Evolutionary conservation across 2,329 filamentous ascomycete genomes (phyloP), one percentile per base, ranked within the genome.

Genomic region (Cercospora nicotianae): DNA sequence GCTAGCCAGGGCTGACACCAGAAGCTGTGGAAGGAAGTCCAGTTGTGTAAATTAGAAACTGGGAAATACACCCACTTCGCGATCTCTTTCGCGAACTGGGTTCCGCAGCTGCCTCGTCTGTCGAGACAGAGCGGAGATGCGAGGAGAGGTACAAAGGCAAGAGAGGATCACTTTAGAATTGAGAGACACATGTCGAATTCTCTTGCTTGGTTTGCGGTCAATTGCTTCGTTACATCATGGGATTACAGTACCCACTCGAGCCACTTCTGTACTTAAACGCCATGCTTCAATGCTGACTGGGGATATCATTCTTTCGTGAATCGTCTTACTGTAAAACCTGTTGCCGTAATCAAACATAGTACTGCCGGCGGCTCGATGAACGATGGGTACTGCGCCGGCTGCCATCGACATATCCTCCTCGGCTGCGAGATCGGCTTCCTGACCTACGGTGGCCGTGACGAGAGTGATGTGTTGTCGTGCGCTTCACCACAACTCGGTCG

Each of bases 401-500:
- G 26, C 71, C 71, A 13, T 78, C 76, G 31, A 75, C 71, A 18
- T 75, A 70, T 60, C 75, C 73, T 57, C 62, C 62, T 28, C 73
- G 69, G 62, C 76, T 74, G 31, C 75, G 73, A 45, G 72, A 73
- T 36, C 75, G 72, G 66, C 75, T 75, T 20, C 70, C 65, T 3
- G 74, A 75, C 36, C 76, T 74, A n/a, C 82, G 77, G 67, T 80
- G 80, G 70, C 80, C 77, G 72, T 82, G 81, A 36, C 82, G 80
- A 67, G 75, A 78, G 73, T 83, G 82, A 67, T 81, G 83, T 72
- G 85, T 83, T 74, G 83, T 83, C 72, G 85, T 84, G 72, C 84
- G 83, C 75, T 86, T 85, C 72, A 84, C 80, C 72, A 83, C 83
- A 73, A 87, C 84, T 65, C 81, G 79, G 72, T 85, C 83, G 72